Conservation (phyloP, 306 rosid species). For the Medicago ruthenica region DNA sequence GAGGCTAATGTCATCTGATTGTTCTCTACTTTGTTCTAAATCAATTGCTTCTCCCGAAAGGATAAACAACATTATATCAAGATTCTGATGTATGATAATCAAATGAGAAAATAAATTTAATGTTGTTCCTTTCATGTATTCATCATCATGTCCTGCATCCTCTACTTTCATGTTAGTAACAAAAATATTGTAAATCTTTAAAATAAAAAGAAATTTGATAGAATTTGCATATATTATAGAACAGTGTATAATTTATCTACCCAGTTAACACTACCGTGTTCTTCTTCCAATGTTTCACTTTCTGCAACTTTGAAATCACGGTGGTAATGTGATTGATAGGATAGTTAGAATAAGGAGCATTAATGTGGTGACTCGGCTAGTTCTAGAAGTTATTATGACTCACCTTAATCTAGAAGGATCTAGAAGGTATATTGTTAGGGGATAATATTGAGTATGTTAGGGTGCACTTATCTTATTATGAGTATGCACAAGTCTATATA, state of each 20-base stretch:
- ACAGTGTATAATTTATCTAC: not conserved
- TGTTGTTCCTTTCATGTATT: constrained; percentile 24
- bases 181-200: not conserved
- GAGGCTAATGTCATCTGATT: constrained; percentile 82
- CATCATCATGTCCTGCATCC: constrained; percentile 20
- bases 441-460: too few relatives aligned
- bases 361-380: too few relatives aligned
- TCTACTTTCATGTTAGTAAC: not conserved
- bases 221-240: not conserved
- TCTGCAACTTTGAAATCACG: not conserved
- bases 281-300: not conserved
- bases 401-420: too few relatives aligned
- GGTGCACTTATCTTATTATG: too few relatives aligned
- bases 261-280: not conserved
- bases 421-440: too few relatives aligned
- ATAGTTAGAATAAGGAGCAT: too few relatives aligned
- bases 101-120: constrained; percentile 26
- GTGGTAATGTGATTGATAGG: too few relatives aligned
- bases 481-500: too few relatives aligned
- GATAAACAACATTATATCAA: constrained; percentile 18
- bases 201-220: not conserved
- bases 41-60: constrained; percentile 33
- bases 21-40: not conserved
- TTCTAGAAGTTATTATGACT: too few relatives aligned
- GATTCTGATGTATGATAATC: constrained; percentile 20